A percentile compares a stretch with the other conserved stretches of the same genome.
Evolutionary conservation across 23 red algal genomes (phyloP).

Genomic region (Pyropia yezoensis): DNA sequence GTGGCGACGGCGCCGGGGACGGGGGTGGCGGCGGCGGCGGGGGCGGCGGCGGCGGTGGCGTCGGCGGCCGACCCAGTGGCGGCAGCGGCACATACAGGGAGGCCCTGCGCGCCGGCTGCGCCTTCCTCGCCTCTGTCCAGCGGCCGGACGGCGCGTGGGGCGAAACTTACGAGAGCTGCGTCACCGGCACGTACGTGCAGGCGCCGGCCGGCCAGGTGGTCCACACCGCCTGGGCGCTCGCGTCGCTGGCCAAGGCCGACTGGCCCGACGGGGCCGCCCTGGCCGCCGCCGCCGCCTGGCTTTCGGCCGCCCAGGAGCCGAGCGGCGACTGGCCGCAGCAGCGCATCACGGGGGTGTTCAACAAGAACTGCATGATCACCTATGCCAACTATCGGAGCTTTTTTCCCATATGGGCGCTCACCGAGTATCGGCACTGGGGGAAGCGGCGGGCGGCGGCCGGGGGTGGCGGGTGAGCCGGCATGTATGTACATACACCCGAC

Average conservation of each 20-base stretch:
- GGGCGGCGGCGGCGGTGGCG: slow-evolving; percentile 62
- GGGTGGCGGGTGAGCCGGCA: too few relatives aligned
- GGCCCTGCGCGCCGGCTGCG: slow-evolving; percentile 72
- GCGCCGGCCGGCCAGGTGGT: slow-evolving; percentile 68
- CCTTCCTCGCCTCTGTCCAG: slow-evolving; percentile 74
- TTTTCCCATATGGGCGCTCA: slow-evolving; percentile 90
- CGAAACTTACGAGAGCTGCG: slow-evolving; percentile 83
- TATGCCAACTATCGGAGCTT: slow-evolving; percentile 88
- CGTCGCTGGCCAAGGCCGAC: slow-evolving; percentile 49
- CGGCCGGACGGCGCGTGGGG: slow-evolving; percentile 77
- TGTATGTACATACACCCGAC: too few relatives aligned
- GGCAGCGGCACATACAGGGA: slow-evolving; percentile 42
- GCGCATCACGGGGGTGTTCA: slow-evolving; percentile 91
- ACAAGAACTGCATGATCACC: slow-evolving; percentile 98
- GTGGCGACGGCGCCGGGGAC: too few relatives aligned
- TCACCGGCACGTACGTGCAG: slow-evolving; percentile 37
- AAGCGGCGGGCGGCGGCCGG: too few relatives aligned
- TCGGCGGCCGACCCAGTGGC: slow-evolving; percentile 58
- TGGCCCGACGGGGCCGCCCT: slow-evolving; percentile 41
- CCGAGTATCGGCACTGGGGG: slow-evolving; percentile 26
- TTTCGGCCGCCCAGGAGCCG: slow-evolving; percentile 44
- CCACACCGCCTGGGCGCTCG: slow-evolving; percentile 89
- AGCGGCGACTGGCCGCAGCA: slow-evolving; percentile 96
- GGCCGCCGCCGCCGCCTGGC: slow-evolving; percentile 46
- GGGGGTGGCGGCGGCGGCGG: slow-evolving; percentile 28